phyloP scores from a whole-genome alignment of 164 flowering plant genomes.

The Aristolochia fimbriata region DNA sequence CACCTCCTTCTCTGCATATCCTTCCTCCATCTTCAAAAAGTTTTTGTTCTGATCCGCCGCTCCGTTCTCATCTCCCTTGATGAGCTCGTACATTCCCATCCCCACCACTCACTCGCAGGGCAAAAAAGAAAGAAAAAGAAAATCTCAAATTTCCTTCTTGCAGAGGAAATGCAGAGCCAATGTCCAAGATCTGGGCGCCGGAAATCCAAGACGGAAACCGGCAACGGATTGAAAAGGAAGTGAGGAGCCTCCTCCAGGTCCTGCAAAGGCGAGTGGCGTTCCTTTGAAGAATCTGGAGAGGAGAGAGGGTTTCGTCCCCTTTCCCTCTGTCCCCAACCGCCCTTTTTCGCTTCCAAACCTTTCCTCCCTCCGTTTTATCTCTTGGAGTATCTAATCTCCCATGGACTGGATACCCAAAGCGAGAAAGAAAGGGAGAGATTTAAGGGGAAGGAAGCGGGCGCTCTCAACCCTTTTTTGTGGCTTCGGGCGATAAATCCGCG shows the following conservation, averaged over 20 bases:
- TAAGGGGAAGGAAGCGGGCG: not conserved
- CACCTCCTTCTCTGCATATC: conserved; percentile 11
- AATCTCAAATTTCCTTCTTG: not conserved
- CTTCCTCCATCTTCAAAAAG: conserved; percentile 6
- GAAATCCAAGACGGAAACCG: not conserved
- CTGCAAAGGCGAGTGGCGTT: not conserved
- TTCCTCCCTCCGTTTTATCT: not conserved
- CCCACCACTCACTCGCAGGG: too few relatives aligned
- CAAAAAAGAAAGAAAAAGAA: not conserved
- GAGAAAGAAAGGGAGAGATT: not conserved
- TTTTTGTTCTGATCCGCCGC: conserved; percentile 3
- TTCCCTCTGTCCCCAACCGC: not conserved
- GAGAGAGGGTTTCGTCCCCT: not conserved
- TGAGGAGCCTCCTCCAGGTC: conserved; percentile 1
- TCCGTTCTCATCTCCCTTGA: conserved; percentile 19
- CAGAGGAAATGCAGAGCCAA: conserved; percentile 1
- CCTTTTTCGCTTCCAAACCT: not conserved
- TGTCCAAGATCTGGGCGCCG: not conserved
- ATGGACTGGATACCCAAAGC: not conserved
- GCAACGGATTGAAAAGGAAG: not conserved
- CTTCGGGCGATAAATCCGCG: not conserved
- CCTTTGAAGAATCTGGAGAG: conserved; percentile 10
- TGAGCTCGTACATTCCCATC: conserved; percentile 26
- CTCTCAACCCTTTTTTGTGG: not conserved
- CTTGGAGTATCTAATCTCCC: not conserved